These are phyloP conservation scores for Stellera chamaejasme DNA, from an alignment of 345 rosid species.

Conservation along the genomic window DNA sequence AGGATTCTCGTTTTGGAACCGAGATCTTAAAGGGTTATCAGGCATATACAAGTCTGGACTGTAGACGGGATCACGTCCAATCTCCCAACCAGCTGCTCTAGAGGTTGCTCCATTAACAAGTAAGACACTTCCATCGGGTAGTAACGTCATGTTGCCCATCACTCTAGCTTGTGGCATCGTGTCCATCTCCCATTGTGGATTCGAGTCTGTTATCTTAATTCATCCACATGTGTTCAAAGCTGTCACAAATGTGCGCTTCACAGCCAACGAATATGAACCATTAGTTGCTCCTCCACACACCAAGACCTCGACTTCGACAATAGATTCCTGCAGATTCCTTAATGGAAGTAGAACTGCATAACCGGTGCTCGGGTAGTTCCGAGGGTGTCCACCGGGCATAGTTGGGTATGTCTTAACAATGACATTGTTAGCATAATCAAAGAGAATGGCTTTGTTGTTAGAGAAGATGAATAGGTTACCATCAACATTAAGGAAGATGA, in stretches of 20 bases:
- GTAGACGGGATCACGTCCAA: no score
- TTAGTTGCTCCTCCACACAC: constrained; percentile 68
- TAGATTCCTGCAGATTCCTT: constrained; percentile 6
- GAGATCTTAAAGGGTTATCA: no score
- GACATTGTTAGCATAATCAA: neutral
- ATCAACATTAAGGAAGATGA: constrained; percentile 57
- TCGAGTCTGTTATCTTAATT: no score
- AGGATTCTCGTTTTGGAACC: no score
- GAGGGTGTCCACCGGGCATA: no score
- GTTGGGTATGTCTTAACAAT: no score
- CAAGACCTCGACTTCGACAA: constrained; percentile 51
- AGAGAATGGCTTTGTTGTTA: constrained; percentile 51
- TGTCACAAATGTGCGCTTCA: no score
- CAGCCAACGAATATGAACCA: constrained; percentile 63
- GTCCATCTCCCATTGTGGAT: no score
- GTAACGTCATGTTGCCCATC: constrained; percentile 58
- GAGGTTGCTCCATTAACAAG: constrained; percentile 62
- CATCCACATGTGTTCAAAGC: no score
- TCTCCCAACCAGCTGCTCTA: constrained; percentile 51
- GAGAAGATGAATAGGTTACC: constrained; percentile 80
- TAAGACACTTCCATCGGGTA: constrained; percentile 53
- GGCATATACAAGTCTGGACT: no score
- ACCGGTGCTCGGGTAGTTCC: constrained; percentile 53
- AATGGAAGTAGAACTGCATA: constrained; percentile 77
- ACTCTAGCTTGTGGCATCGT: constrained; percentile 30